Evolutionary conservation across 805 yeast genomes (phyloP).

Genomic region (Maudiozyma bulderi): DNA sequence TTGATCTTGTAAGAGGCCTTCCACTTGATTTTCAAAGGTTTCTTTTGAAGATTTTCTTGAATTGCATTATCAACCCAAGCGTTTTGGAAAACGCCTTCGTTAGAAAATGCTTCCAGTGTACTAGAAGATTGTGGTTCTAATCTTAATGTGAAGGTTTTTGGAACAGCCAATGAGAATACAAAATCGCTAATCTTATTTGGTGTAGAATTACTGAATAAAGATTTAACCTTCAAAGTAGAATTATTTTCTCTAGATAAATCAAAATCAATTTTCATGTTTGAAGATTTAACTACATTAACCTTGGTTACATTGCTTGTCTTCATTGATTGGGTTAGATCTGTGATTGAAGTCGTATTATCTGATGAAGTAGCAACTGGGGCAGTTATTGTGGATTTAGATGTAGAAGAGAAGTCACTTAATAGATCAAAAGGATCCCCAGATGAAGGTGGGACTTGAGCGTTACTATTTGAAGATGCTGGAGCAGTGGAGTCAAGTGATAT

Average conservation of each 20-base stretch:
- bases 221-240: conserved; percentile 35
- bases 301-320: conserved; percentile 11
- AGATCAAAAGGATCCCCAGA: conserved; percentile 7
- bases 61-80: conserved; percentile 28
- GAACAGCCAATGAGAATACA: conserved; percentile 60
- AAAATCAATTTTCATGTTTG: conserved; percentile 41
- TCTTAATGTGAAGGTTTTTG: conserved; percentile 48
- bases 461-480: conserved; percentile 1
- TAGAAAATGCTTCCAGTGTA: conserved; percentile 37
- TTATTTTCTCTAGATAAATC: conserved; percentile 31
- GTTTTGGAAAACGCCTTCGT: conserved; percentile 45
- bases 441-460: background rate
- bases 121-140: conserved; percentile 56
- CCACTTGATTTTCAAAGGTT: conserved; percentile 65
- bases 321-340: conserved; percentile 1
- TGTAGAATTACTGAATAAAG: conserved; percentile 43
- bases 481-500: conserved; percentile 27
- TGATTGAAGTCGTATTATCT: background rate
- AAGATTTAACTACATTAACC: conserved; percentile 34
- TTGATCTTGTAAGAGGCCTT: conserved; percentile 47
- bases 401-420: conserved; percentile 6
- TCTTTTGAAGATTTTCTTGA: conserved; percentile 20
- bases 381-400: background rate
- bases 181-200: conserved; percentile 39
- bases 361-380: background rate